phyloP scores from a whole-genome alignment of 768 basidiomycete genomes.

The Mycena olivaceomarginata region DNA sequence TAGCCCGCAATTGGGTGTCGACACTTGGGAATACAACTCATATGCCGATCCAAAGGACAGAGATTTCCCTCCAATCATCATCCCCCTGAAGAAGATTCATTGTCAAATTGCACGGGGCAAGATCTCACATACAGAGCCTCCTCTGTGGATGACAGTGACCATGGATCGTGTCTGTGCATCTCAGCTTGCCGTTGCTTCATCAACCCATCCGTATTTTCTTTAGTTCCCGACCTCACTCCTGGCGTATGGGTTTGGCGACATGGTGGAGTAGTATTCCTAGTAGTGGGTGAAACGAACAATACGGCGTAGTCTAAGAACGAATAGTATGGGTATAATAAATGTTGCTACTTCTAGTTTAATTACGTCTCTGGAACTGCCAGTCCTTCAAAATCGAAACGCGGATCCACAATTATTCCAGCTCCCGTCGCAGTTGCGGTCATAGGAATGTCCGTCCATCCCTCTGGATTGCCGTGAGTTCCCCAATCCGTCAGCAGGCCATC shows the following conservation, averaged over 20 bases:
- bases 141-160: too few relatives aligned
- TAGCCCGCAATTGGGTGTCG: constrained; percentile 48
- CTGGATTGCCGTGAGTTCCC: not conserved
- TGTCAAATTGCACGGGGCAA: constrained; percentile 8
- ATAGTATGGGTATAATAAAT: not conserved
- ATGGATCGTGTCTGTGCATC: too few relatives aligned
- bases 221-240: constrained; percentile 13
- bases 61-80: constrained; percentile 25
- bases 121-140: too few relatives aligned
- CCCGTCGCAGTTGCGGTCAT: too few relatives aligned
- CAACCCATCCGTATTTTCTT: too few relatives aligned
- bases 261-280: not conserved
- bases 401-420: too few relatives aligned
- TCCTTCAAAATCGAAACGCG: too few relatives aligned
- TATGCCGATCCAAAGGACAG: constrained; percentile 11
- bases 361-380: too few relatives aligned
- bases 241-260: constrained; percentile 12
- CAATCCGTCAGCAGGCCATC: not conserved
- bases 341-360: not conserved
- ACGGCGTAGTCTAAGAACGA: not conserved
- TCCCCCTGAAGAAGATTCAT: constrained; percentile 41
- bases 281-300: not conserved
- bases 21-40: constrained; percentile 37
- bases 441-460: not conserved
- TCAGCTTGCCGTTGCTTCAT: too few relatives aligned